These are phyloP conservation scores for Xylariaceae sp. DNA, from an alignment of 2,329 filamentous ascomycete species.

Conservation along the genomic window DNA sequence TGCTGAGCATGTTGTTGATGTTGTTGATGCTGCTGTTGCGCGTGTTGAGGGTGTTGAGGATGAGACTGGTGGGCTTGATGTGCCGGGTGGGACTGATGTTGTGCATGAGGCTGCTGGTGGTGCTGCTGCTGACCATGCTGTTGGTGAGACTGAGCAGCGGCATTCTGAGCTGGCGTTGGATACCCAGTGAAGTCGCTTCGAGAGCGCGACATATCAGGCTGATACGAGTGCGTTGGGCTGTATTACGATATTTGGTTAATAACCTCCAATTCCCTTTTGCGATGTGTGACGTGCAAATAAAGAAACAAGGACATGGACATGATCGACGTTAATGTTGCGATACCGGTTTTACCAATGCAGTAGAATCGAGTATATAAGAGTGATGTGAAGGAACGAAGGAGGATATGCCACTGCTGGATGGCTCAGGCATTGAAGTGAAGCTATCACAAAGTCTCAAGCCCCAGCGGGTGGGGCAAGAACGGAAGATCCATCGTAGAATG, in stretches of 20 bases:
- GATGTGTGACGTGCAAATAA: no score
- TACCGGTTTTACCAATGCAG: no score
- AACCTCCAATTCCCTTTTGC: conserved; percentile 1
- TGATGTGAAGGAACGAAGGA: no score
- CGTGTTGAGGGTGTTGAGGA: conserved; percentile 30
- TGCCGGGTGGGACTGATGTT: conserved; percentile 34
- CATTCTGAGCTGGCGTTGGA: conserved; percentile 26
- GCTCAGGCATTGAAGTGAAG: conserved; percentile 17
- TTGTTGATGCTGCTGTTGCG: conserved; percentile 38
- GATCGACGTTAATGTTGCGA: no score
- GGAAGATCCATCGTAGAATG: conserved; percentile 15
- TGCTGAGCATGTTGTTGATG: conserved; percentile 35
- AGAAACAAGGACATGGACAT: no score
- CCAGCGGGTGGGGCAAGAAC: conserved; percentile 16
- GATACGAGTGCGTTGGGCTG: conserved; percentile 48
- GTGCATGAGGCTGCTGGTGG: conserved; percentile 35
- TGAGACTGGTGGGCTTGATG: conserved; percentile 33
- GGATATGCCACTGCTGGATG: not conserved
- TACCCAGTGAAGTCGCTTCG: conserved; percentile 42
- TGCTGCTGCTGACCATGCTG: conserved; percentile 33
- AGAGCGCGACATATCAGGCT: conserved; percentile 47
- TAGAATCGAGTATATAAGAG: no score
- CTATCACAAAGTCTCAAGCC: conserved; percentile 22
- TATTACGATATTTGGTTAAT: conserved; percentile 38
- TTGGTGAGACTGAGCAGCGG: conserved; percentile 35